These are phyloP conservation scores for Pigoraptor vietnamica DNA, from an alignment of 78 protist genomes.

Conservation along the genomic window DNA sequence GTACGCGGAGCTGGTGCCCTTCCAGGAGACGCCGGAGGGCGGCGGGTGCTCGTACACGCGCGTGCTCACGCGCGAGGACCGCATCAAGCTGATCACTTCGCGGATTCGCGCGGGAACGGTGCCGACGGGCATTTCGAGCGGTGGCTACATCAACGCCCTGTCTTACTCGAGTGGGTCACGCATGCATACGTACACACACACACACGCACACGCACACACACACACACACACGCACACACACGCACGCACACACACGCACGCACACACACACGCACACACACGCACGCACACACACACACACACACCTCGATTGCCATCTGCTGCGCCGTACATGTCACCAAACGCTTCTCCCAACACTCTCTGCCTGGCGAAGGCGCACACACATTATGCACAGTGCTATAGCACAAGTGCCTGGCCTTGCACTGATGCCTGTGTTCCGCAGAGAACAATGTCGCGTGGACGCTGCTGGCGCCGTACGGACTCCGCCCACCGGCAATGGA, in stretches of 20 bases:
- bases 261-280: too few species aligned
- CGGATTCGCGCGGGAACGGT: neutral
- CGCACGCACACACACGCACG: neutral
- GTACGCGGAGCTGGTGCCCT: neutral
- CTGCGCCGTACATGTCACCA: too few species aligned
- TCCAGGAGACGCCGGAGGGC: neutral
- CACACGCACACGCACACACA: too few species aligned
- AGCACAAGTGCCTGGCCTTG: neutral
- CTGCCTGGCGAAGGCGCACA: neutral
- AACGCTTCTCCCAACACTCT: too few species aligned
- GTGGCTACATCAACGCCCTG: neutral
- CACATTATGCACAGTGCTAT: neutral
- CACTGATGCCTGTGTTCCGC: neutral
- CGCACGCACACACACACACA: too few species aligned
- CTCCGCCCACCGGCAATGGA: neutral
- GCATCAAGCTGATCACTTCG: neutral
- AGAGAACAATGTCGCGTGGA: neutral
- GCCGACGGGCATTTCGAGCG: neutral
- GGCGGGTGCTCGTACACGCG: neutral
- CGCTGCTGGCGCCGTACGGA: neutral
- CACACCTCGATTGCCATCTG: too few species aligned
- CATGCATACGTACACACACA: neutral
- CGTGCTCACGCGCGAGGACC: neutral
- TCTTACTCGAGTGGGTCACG: neutral
- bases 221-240: too few species aligned